Evolutionary conservation across 192 early-diverging fungal species (phyloP).

Genomic region (Backusella tuberculispora): DNA sequence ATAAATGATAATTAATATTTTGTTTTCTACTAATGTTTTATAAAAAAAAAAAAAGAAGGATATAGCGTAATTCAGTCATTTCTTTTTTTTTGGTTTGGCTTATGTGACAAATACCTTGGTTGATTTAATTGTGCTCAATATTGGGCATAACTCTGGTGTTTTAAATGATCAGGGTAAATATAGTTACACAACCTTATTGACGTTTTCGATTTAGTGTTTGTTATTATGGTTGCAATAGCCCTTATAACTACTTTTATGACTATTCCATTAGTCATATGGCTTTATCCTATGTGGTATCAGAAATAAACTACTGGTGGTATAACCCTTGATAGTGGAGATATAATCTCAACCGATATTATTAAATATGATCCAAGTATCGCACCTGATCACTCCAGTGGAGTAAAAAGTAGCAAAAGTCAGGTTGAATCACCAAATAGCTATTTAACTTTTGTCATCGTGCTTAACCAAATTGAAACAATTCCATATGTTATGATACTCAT

Average conservation of each 20-base stretch:
- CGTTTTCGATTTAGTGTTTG: conserved; percentile 42
- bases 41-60: too few relatives aligned
- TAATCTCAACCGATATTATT: not conserved
- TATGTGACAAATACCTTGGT: conserved; percentile 62
- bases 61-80: too few relatives aligned
- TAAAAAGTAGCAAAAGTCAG: not conserved
- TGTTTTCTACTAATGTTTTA: too few relatives aligned
- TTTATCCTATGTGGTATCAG: conserved; percentile 79
- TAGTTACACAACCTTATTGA: not conserved
- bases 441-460: conserved; percentile 53
- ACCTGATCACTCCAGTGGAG: conserved; percentile 3
- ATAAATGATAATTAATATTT: too few relatives aligned
- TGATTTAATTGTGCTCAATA: conserved; percentile 95
- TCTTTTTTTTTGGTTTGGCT: too few relatives aligned
- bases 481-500: conserved; percentile 73
- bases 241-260: conserved; percentile 87
- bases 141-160: conserved; percentile 84
- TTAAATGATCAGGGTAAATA: conserved; percentile 62
- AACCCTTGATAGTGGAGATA: not conserved
- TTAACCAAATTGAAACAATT: conserved; percentile 65
- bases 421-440: not conserved
- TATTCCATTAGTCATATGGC: conserved; percentile 66
- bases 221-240: conserved; percentile 52
- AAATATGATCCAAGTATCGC: conserved; percentile 18
- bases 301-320: conserved; percentile 22